Conservation (phyloP, 768 basidiomycete species). For the Tephrocybe sp. region DNA sequence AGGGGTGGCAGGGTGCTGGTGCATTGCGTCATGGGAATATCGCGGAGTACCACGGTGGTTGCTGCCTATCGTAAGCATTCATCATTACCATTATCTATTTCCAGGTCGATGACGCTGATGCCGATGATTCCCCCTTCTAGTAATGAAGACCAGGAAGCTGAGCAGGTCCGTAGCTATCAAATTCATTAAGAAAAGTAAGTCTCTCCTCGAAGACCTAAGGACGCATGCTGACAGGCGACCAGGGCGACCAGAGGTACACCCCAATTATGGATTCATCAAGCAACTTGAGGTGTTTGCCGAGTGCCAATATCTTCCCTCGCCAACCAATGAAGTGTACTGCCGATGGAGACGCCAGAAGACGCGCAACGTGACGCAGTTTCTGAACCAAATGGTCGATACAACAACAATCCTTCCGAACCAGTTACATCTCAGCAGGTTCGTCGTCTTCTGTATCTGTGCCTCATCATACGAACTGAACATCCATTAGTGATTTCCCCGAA, state of each 20-base stretch:
- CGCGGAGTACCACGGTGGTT: conserved; percentile 61
- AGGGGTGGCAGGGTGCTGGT: conserved; percentile 58
- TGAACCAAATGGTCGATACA: conserved; percentile 51
- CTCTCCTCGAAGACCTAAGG: conserved; percentile 4
- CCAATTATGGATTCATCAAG: conserved; percentile 55
- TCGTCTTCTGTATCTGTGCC: background rate
- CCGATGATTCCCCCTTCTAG: too few species aligned
- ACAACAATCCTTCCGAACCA: conserved; percentile 47
- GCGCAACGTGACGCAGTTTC: conserved; percentile 50
- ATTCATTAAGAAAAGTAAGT: conserved; percentile 48
- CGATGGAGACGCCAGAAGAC: conserved; percentile 57
- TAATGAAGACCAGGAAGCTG: conserved; percentile 40
- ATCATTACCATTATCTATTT: too few species aligned
- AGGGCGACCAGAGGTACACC: conserved; percentile 38
- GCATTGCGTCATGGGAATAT: conserved; percentile 74
- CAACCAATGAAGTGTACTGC: conserved; percentile 41
- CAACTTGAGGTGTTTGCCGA: conserved; percentile 54
- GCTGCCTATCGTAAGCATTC: conserved; percentile 52
- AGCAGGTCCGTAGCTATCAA: conserved; percentile 41
- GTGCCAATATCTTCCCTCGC: conserved; percentile 45
- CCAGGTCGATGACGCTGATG: too few species aligned
- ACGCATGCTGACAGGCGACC: background rate
- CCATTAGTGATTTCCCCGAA: conserved; percentile 51
- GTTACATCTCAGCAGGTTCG: conserved; percentile 51
- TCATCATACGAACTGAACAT: background rate